These are phyloP conservation scores for Stemphylium beticola DNA, from an alignment of 2,329 filamentous ascomycete species.

Conservation along the genomic window DNA sequence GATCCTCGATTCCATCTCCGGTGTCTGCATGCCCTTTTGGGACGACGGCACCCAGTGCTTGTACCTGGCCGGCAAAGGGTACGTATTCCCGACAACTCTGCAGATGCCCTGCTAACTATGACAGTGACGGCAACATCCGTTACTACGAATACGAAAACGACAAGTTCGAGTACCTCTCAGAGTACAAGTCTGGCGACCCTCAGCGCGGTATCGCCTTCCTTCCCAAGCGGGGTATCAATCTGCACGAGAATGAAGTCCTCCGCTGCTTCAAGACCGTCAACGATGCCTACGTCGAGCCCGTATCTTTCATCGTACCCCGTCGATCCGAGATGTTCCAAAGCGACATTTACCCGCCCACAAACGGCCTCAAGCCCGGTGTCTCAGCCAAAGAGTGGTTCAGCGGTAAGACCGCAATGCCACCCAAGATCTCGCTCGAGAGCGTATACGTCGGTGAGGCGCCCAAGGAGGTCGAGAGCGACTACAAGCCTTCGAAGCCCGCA, in stretches of 20 bases:
- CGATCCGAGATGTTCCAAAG: slow-evolving; percentile 95
- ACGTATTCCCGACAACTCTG: slow-evolving; percentile 47
- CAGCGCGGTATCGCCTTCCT: slow-evolving; percentile 94
- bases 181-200: slow-evolving; percentile 96
- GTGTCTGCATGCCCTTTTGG: slow-evolving; percentile 99
- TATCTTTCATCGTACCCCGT: slow-evolving; percentile 95
- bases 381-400: slow-evolving; percentile 82
- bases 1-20: slow-evolving; percentile 92
- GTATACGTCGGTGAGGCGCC: slow-evolving; percentile 85
- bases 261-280: slow-evolving; percentile 97
- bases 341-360: slow-evolving; percentile 91
- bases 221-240: slow-evolving; percentile 91
- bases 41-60: slow-evolving; percentile 94
- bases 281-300: slow-evolving; percentile 91
- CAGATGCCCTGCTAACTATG: slow-evolving; percentile 13
- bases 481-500: slow-evolving; percentile 61
- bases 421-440: slow-evolving; percentile 93
- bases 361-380: slow-evolving; percentile 79
- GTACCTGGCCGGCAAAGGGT: slow-evolving; percentile 97
- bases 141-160: slow-evolving; percentile 99
- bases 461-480: slow-evolving; percentile 75
- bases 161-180: slow-evolving; percentile 96
- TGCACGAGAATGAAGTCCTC: slow-evolving; percentile 92
- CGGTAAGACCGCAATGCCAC: slow-evolving; percentile 81
- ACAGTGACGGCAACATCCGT: slow-evolving; percentile 94